Conservation (phyloP, 352 stramenopile genomes). For the Pythium utonaiense region DNA sequence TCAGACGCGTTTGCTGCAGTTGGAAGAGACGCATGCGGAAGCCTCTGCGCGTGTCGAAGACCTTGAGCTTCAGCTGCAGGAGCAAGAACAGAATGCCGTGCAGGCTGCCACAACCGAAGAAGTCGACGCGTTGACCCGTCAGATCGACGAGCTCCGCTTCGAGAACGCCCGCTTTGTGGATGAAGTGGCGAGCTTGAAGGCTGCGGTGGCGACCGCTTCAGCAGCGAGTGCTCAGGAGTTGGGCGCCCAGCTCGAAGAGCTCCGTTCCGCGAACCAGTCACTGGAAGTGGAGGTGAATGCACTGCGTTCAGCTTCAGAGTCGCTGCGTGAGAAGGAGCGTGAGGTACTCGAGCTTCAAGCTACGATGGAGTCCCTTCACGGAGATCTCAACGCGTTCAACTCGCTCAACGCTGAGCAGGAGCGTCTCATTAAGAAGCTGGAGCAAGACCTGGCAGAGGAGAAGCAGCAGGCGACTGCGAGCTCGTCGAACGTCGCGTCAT, state of each 20-base stretch:
- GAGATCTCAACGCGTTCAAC: conserved; percentile 17
- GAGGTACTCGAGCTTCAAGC: conserved; percentile 13
- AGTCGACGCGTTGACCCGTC: conserved; percentile 6
- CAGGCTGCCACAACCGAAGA: conserved; percentile 1
- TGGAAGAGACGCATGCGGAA: conserved; percentile 9
- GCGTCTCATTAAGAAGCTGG: conserved; percentile 7
- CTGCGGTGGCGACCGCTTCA: background rate
- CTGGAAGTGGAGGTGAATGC: conserved; percentile 12
- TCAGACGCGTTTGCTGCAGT: conserved; percentile 11
- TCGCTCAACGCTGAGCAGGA: conserved; percentile 10
- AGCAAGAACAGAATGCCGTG: background rate
- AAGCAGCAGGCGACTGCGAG: background rate
- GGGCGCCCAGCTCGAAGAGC: conserved; percentile 8
- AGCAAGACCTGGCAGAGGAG: conserved; percentile 7
- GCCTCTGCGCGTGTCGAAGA: conserved; percentile 10
- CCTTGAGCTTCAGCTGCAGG: conserved; percentile 2
- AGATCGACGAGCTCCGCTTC: conserved; percentile 9
- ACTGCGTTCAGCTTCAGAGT: conserved; percentile 2
- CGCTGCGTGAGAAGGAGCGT: conserved; percentile 17
- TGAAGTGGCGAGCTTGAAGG: conserved; percentile 8
- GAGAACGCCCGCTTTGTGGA: conserved; percentile 9
- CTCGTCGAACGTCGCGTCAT: background rate
- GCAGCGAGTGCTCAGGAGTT: conserved; percentile 1
- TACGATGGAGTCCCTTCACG: conserved; percentile 13
- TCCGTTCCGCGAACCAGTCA: conserved; percentile 5